Conservation (phyloP, 306 rosid species). For the Canavalia ensiformis region DNA sequence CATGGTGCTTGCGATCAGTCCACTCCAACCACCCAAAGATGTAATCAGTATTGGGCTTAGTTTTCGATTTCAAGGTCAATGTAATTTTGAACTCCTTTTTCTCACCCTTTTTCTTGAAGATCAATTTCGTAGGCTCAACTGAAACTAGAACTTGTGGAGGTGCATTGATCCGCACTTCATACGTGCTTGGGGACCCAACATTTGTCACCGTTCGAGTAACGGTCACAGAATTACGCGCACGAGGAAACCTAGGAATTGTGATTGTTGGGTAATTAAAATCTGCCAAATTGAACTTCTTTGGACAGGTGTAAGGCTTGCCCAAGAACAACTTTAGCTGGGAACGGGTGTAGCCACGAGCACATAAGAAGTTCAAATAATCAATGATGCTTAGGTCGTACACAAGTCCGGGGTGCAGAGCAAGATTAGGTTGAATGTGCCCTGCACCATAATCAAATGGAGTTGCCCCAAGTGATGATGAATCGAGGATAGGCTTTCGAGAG, state of each 20-base stretch:
- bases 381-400: constrained; percentile 55
- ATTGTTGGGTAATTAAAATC: constrained; percentile 80
- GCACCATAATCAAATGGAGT: constrained; percentile 67
- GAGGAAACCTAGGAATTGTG: constrained; percentile 25
- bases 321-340: constrained; percentile 41
- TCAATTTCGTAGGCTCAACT: constrained; percentile 52
- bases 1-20: constrained; percentile 56
- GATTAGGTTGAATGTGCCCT: constrained; percentile 68
- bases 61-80: neutral
- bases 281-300: constrained; percentile 44
- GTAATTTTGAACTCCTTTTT: constrained; percentile 55
- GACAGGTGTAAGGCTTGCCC: constrained; percentile 46
- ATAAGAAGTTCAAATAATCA: constrained; percentile 69
- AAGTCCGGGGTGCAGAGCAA: constrained; percentile 69
- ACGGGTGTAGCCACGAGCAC: constrained; percentile 61
- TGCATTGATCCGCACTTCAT: constrained; percentile 45
- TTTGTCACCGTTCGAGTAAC: constrained; percentile 32
- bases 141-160: constrained; percentile 51
- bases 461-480: constrained; percentile 34
- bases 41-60: neutral
- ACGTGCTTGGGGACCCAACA: constrained; percentile 62
- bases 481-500: constrained; percentile 10
- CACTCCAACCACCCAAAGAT: constrained; percentile 57
- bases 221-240: constrained; percentile 37
- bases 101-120: constrained; percentile 56